These are phyloP conservation scores for Psilocybe subaeruginosa DNA, from an alignment of 768 basidiomycete species.

Conservation along the genomic window DNA sequence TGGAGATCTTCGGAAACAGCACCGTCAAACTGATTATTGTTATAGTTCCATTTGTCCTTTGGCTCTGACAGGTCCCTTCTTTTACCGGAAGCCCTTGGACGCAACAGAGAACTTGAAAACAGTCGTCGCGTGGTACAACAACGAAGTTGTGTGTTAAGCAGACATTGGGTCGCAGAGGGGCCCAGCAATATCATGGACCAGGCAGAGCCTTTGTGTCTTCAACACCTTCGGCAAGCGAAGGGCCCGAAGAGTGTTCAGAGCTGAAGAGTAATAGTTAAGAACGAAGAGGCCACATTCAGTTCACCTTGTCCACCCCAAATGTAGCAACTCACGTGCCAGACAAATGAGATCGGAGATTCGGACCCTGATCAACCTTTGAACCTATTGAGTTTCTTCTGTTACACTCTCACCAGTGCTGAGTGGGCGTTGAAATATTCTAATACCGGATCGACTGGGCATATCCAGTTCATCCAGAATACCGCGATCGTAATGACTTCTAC, in stretches of 20 bases:
- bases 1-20: conserved; percentile 43
- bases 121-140: conserved; percentile 18
- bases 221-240: conserved; percentile 4
- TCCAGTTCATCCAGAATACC: neutral
- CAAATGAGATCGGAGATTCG: neutral
- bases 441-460: neutral
- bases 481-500: conserved; percentile 36
- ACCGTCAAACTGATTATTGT: conserved; percentile 59
- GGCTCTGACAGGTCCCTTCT: conserved; percentile 26
- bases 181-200: conserved; percentile 40
- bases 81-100: conserved; percentile 14
- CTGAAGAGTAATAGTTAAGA: neutral
- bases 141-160: conserved; percentile 26
- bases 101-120: conserved; percentile 23
- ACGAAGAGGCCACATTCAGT: too few species aligned
- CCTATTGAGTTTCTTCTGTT: neutral
- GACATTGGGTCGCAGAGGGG: conserved; percentile 33
- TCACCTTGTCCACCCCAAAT: neutral
- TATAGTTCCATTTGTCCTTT: conserved; percentile 81
- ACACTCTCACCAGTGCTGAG: neutral
- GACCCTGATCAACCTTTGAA: neutral
- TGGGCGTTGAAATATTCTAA: neutral
- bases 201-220: conserved; percentile 21
- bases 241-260: neutral
- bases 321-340: neutral